Evolutionary conservation across 306 rosid species (phyloP), one percentile per base, ranked within the genome.

Genomic region (Ormosia semicastrata): DNA sequence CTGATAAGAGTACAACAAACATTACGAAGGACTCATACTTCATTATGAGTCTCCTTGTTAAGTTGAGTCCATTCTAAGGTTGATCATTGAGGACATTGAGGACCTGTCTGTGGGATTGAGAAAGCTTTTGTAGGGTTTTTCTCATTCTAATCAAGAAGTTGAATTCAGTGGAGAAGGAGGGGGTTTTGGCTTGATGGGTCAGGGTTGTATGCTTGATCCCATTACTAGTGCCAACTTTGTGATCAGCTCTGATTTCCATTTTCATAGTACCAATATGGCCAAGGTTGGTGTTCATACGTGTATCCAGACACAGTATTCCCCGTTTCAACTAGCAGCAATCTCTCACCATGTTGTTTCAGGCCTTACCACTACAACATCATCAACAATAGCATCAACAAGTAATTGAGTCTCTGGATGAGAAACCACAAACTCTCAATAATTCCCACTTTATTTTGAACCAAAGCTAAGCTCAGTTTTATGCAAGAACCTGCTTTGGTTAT

Each of bases 21-120:
- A n/a, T n/a, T n/a, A n/a, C n/a, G n/a, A n/a, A n/a, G n/a, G n/a
- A n/a, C n/a, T n/a, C n/a, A n/a, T n/a, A n/a, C n/a, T n/a, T n/a
- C n/a, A n/a, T n/a, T n/a, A n/a, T n/a, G n/a, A n/a, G n/a, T n/a
- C n/a, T n/a, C n/a, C n/a, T n/a, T 87, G 92, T 73, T 95, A 91
- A 73, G 98, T 92, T 54, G 93, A 93, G 81, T 91, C 98, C 62
- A 90, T 95, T 73, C 52, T 95, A 43, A 88, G 90, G 50, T 82
- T 95, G 71, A 91, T 95, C 75, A 93, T 95, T 98, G 90, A 91
- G 6, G 98, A 93, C 60, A 84, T 90, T 56, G 98, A 95, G 69
- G 97, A 91, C 89, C 95, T 97, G 0, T 93, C 97, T 86, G 43
- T 89, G 3, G 98, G 92, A 6, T 81, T 94, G 78, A 93, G 89